These are phyloP conservation scores for Alternaria hordeiaustralica DNA, from an alignment of 2,329 filamentous ascomycete species.

Conservation along the genomic window DNA sequence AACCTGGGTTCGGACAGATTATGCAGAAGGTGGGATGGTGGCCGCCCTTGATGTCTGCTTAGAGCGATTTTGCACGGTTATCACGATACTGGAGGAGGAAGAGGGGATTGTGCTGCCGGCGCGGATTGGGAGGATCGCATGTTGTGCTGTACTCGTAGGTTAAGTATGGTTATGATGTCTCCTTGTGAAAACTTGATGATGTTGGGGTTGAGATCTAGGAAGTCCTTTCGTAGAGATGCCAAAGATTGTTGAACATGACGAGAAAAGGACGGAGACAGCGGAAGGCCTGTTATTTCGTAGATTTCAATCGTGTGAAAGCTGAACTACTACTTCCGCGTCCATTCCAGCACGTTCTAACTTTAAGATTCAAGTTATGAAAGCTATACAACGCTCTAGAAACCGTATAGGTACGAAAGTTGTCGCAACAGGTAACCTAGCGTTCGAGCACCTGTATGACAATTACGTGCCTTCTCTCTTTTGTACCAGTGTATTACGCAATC, in stretches of 20 bases:
- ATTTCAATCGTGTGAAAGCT: not conserved
- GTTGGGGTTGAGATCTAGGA: not conserved
- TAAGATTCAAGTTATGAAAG: not conserved
- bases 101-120: not conserved
- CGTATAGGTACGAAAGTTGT: not conserved
- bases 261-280: not conserved
- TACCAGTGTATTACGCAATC: no score
- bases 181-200: not conserved
- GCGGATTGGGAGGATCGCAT: not conserved
- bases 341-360: not conserved
- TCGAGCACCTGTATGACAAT: no score
- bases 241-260: not conserved
- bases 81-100: not conserved
- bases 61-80: fast-evolving
- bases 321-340: not conserved
- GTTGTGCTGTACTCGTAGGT: not conserved
- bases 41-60: no score
- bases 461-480: no score
- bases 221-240: not conserved
- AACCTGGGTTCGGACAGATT: not conserved
- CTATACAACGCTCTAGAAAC: not conserved
- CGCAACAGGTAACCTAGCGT: no score
- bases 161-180: not conserved
- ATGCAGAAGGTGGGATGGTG: not conserved
- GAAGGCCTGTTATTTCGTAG: not conserved